Conservation (phyloP, 106 monocot species). For the Amphibolis antarctica region DNA sequence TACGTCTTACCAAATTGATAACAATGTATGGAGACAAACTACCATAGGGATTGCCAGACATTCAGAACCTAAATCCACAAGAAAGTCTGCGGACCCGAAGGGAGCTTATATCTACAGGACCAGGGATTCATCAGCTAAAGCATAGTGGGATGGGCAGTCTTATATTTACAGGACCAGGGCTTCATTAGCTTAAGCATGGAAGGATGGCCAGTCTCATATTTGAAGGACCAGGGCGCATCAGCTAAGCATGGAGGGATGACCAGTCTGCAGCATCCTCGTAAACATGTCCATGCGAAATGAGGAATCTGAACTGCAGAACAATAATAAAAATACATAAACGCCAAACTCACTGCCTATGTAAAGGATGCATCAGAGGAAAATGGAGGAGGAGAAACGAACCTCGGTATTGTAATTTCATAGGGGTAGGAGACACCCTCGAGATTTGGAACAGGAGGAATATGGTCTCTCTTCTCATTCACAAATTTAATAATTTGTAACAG, state of each 20-base stretch:
- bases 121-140: too few relatives aligned
- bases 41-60: too few relatives aligned
- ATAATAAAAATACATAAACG: background rate
- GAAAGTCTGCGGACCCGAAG: too few relatives aligned
- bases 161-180: too few relatives aligned
- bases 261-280: conserved; percentile 93
- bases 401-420: conserved; percentile 82
- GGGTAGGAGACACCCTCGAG: conserved; percentile 67
- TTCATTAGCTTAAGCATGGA: too few relatives aligned
- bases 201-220: too few relatives aligned
- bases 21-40: too few relatives aligned
- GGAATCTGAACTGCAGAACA: conserved; percentile 60
- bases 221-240: too few relatives aligned
- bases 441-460: conserved; percentile 71
- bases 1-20: too few relatives aligned
- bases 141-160: too few relatives aligned
- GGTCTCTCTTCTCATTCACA: conserved; percentile 89
- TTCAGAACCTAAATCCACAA: too few relatives aligned
- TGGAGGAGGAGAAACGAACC: conserved; percentile 25
- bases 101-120: too few relatives aligned
- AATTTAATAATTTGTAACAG: conserved; percentile 91
- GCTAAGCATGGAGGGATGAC: conserved; percentile 77
- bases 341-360: background rate
- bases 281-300: conserved; percentile 64
- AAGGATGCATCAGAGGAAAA: background rate